These are phyloP conservation scores for Plasmodium vivax DNA, from an alignment of 169 alveolate genomes.

Conservation along the genomic window DNA sequence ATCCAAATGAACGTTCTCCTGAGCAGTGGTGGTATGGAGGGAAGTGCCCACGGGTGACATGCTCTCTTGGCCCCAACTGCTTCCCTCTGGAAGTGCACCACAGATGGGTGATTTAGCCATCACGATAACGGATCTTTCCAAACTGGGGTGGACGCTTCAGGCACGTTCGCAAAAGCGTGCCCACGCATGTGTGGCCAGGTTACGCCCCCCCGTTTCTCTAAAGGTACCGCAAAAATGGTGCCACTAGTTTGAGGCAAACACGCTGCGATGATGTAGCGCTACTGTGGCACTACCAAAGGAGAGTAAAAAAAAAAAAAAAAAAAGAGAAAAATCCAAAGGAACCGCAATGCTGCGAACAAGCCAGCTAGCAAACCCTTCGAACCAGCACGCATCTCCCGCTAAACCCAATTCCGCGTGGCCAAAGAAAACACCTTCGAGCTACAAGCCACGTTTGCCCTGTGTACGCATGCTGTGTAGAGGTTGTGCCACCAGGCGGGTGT, in stretches of 20 bases:
- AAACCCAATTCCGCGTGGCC: neutral
- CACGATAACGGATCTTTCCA: neutral
- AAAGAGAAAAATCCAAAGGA: slow-evolving; percentile 1
- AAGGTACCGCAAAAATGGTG: neutral
- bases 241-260: neutral
- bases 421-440: neutral
- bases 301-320: neutral
- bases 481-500: neutral
- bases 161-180: neutral
- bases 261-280: neutral
- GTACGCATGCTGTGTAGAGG: neutral
- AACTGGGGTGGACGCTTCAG: neutral
- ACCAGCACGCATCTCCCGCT: neutral
- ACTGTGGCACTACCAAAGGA: neutral
- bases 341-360: neutral
- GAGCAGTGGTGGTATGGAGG: neutral
- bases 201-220: neutral
- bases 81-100: neutral
- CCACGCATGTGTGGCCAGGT: neutral
- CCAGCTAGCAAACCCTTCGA: neutral
- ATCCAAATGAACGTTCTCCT: neutral
- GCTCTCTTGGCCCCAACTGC: neutral
- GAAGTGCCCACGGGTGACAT: neutral
- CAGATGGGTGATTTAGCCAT: neutral
- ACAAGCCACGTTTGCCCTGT: neutral